These are phyloP conservation scores for Heterobasidion irregulare DNA, from an alignment of 1,284 basidiomycete species.

Conservation along the genomic window DNA sequence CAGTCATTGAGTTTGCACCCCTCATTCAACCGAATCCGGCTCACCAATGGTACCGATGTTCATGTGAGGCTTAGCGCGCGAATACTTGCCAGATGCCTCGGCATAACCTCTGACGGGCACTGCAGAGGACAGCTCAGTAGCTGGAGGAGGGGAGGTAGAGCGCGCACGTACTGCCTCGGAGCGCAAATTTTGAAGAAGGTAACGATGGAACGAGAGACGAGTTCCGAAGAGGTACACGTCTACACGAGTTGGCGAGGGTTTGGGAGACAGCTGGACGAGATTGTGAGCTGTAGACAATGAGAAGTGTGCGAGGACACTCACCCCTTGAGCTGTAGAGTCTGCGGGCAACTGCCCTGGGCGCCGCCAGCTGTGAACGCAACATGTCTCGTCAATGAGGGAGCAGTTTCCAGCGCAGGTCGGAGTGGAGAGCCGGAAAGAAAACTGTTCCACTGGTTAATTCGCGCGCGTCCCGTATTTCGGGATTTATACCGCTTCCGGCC, in stretches of 20 bases:
- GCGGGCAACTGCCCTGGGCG: slow-evolving; percentile 42
- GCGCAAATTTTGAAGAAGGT: slow-evolving; percentile 5
- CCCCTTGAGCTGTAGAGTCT: slow-evolving; percentile 40
- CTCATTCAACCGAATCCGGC: slow-evolving; percentile 1
- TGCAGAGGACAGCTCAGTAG: slow-evolving; percentile 12
- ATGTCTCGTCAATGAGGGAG: slow-evolving; percentile 15
- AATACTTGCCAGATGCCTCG: slow-evolving; percentile 67
- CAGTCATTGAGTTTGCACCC: background rate
- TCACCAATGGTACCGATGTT: slow-evolving; percentile 92
- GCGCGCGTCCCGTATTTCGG: background rate
- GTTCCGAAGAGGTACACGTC: slow-evolving; percentile 4
- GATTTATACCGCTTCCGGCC: too few species aligned
- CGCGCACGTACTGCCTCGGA: slow-evolving; percentile 4
- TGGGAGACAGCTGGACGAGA: slow-evolving; percentile 10
- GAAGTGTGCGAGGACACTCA: slow-evolving; percentile 16
- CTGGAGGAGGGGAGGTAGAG: background rate
- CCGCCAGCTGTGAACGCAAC: slow-evolving; percentile 37
- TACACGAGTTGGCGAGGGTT: slow-evolving; percentile 7
- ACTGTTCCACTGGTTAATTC: background rate
- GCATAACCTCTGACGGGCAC: slow-evolving; percentile 58
- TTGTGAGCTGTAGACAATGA: background rate
- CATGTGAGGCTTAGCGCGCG: slow-evolving; percentile 90
- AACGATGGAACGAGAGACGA: slow-evolving; percentile 3
- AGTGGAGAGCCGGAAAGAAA: background rate
- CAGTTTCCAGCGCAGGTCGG: background rate